Conservation (phyloP, 2,329 filamentous ascomycete genomes). For the Didymella pomorum region DNA sequence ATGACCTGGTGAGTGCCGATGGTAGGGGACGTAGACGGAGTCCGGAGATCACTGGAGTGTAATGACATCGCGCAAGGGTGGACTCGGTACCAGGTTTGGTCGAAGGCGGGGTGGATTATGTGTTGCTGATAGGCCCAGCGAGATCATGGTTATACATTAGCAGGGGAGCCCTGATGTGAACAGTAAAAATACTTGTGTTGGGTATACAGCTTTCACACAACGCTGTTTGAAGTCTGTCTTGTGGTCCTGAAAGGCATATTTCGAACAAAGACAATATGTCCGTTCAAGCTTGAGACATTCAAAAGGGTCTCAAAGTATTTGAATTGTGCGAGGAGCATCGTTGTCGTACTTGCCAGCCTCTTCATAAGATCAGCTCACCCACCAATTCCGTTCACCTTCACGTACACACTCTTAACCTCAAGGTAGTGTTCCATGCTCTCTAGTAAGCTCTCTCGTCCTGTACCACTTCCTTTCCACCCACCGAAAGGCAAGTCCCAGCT, state of each 20-base stretch:
- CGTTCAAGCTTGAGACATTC: not conserved
- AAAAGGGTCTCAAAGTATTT: not conserved
- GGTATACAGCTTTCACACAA: not conserved
- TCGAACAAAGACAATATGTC: not conserved
- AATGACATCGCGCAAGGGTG: not conserved
- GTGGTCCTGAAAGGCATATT: not conserved
- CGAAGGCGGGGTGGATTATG: not conserved
- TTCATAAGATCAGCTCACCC: constrained; percentile 1
- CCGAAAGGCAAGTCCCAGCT: constrained; percentile 40
- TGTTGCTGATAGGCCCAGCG: not conserved
- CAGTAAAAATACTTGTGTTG: not conserved
- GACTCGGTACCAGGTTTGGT: not conserved
- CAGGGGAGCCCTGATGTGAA: not conserved
- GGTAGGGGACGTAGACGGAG: not conserved
- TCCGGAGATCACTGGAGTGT: not conserved
- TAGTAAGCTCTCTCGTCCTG: constrained; percentile 37
- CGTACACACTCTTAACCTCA: constrained; percentile 38
- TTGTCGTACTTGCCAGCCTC: not conserved
- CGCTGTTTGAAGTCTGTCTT: not conserved
- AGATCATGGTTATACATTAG: not conserved
- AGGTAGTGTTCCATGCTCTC: constrained; percentile 41
- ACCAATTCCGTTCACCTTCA: constrained; percentile 27
- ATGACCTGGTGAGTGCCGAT: not conserved
- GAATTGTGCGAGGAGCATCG: no score
- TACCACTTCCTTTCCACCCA: constrained; percentile 39